Base-by-base conservation (phyloP, 1,284 basidiomycete species). In the Boletellus sp. region DNA sequence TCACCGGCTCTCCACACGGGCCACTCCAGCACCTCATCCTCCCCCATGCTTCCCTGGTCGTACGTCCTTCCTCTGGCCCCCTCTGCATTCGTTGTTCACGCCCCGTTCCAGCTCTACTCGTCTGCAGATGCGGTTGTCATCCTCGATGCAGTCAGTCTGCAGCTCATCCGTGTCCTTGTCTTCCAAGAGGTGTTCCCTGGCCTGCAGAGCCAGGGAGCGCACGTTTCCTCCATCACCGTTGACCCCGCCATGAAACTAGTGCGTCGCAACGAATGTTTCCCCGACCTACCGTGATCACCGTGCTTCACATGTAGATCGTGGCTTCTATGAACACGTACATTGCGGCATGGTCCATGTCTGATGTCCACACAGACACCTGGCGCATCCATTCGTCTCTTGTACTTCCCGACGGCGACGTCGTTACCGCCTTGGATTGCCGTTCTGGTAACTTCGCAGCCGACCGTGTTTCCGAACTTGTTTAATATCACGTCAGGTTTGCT, bases 161-260 rank as follows among this genome's bases (percentile, higher is more conserved):
- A 72, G 18, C 74, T 90, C 44, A 63, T 83, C 54, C 81, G 84
- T 50, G 79, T 86, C 40, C 78, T 92, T 28, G 80, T 82, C 24
- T 88, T 91, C 61, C 84, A 80, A 72, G 86, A 91, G 63, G 85
- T 83, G 5, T 91, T 89, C 65, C 88, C 89, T 8, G 76, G 79
- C 15, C 61, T 75, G 24, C 68, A 69, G 15, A 74, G 78, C 53
- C 60, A 69, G 7, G 69, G 68, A 24, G 72, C 77, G 50, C 66
- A 65, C 35, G 77, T 90, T n/a, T 75, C 78, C 40, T 82, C 78
- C 59, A 68, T 90, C 21, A 75, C 83, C 4, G 80, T 89, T 19
- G 89, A 91, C 65, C 76, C 81, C 26, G 79, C 80, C 43, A 85
- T 89, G 82, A 89, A 86, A 71, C 77, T 89, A 55, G 89, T 91